These are phyloP conservation scores for Sporothrix globosa DNA, from an alignment of 2,329 filamentous ascomycete species.

Conservation along the genomic window DNA sequence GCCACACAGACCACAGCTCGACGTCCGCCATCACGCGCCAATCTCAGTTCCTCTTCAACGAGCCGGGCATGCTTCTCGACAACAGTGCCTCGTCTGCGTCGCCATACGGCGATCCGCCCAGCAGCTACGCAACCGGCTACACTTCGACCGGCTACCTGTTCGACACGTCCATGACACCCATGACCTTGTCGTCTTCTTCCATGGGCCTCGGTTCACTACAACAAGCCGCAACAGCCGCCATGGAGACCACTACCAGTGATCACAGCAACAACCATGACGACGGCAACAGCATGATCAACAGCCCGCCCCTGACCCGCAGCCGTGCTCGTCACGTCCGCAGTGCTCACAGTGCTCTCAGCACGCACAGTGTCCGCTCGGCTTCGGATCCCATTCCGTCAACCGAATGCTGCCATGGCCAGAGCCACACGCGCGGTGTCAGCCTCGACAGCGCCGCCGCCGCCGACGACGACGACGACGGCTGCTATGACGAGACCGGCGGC, in stretches of 20 bases:
- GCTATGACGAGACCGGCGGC: neutral
- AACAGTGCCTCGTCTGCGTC: neutral
- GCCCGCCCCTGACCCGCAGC: conserved; percentile 22
- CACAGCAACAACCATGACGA: neutral
- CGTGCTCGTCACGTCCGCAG: neutral
- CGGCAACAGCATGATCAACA: neutral
- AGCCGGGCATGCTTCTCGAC: neutral
- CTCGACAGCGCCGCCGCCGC: neutral
- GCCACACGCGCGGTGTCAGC: neutral
- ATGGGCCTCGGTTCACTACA: neutral
- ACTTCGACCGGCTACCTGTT: no score
- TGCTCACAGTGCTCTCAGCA: neutral
- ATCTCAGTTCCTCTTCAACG: neutral
- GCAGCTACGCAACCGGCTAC: neutral
- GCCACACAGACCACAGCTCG: neutral
- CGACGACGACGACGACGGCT: neutral
- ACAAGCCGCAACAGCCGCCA: neutral
- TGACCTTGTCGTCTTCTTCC: conserved; percentile 11
- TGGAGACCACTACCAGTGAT: neutral
- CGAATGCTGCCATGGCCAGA: neutral
- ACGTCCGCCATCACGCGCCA: neutral
- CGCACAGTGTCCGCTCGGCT: neutral
- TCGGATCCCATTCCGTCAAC: neutral
- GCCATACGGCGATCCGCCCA: neutral
- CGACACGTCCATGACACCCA: neutral